These are phyloP conservation scores for Termitomyces sp. DNA, from an alignment of 768 basidiomycete species.

Conservation along the genomic window DNA sequence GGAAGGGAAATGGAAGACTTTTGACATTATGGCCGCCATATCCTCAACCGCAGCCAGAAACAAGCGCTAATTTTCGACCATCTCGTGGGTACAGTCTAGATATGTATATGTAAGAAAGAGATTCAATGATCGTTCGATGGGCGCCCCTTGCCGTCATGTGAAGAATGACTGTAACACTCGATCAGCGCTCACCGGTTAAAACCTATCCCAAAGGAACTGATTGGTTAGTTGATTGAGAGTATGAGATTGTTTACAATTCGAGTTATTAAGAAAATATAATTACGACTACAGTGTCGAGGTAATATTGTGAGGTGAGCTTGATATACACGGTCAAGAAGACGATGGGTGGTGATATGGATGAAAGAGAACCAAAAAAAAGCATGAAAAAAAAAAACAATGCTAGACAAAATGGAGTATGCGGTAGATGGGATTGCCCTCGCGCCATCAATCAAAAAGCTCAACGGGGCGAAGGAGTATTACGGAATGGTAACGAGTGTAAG, in stretches of 20 bases:
- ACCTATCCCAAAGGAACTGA: too few relatives aligned
- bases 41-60: background rate
- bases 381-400: constrained; percentile 8
- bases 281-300: background rate
- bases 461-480: constrained; percentile 1
- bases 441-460: background rate
- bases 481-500: background rate
- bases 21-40: background rate
- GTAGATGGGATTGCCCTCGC: background rate
- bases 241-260: background rate
- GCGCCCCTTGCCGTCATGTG: background rate
- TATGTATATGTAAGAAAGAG: background rate
- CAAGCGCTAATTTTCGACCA: background rate
- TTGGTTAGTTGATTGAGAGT: background rate
- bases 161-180: too few relatives aligned
- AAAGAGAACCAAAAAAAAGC: constrained; percentile 1
- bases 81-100: background rate
- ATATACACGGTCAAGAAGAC: constrained; percentile 5
- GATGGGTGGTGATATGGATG: background rate
- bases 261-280: background rate
- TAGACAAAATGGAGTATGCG: constrained; percentile 6
- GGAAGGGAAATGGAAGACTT: background rate
- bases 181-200: too few relatives aligned
- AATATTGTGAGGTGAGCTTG: constrained; percentile 2
- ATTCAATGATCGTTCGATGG: background rate